A percentile compares a stretch with the other conserved stretches of the same genome.
These are phyloP conservation scores for Kwoniella sp. DNA, from an alignment of 768 basidiomycete species.

Conservation along the genomic window DNA sequence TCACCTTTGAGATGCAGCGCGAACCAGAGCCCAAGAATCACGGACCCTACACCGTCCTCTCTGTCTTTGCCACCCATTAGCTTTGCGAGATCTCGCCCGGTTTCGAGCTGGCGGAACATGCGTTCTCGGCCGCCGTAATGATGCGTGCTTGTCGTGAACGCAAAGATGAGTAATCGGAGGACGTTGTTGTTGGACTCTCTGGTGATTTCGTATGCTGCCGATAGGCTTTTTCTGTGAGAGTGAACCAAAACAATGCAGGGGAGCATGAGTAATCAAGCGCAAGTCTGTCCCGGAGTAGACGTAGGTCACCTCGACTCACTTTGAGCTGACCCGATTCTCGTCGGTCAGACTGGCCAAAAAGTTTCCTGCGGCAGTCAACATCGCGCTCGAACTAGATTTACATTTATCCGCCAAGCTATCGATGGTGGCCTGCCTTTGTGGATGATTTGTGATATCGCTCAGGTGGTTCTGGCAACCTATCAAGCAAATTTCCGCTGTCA, in stretches of 20 bases:
- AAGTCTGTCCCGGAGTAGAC: no score
- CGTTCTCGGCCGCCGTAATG: constrained; percentile 35
- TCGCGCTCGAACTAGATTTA: constrained; percentile 28
- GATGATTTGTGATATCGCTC: constrained; percentile 8
- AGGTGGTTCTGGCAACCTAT: constrained; percentile 22
- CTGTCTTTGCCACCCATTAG: constrained; percentile 44
- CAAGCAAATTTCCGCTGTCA: constrained; percentile 34
- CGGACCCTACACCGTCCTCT: constrained; percentile 42
- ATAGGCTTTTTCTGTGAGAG: constrained; percentile 35
- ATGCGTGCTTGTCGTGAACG: constrained; percentile 44
- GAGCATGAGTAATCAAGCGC: not conserved
- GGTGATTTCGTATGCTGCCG: constrained; percentile 38
- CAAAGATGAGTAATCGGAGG: constrained; percentile 41
- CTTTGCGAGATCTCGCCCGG: constrained; percentile 34
- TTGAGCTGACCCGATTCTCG: constrained; percentile 31
- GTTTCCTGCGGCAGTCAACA: constrained; percentile 28
- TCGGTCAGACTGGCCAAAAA: constrained; percentile 40
- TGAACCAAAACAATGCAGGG: constrained; percentile 5
- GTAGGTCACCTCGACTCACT: constrained; percentile 29
- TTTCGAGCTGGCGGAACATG: constrained; percentile 40
- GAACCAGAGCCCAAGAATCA: constrained; percentile 43
- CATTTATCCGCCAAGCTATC: constrained; percentile 26
- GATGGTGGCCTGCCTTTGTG: constrained; percentile 12
- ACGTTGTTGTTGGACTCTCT: constrained; percentile 35
- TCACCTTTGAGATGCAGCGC: constrained; percentile 37